A percentile compares a stretch with the other conserved stretches of the same genome.
phyloP scores from a whole-genome alignment of 2,329 filamentous ascomycete genomes.

The Teratosphaeria destructans region DNA sequence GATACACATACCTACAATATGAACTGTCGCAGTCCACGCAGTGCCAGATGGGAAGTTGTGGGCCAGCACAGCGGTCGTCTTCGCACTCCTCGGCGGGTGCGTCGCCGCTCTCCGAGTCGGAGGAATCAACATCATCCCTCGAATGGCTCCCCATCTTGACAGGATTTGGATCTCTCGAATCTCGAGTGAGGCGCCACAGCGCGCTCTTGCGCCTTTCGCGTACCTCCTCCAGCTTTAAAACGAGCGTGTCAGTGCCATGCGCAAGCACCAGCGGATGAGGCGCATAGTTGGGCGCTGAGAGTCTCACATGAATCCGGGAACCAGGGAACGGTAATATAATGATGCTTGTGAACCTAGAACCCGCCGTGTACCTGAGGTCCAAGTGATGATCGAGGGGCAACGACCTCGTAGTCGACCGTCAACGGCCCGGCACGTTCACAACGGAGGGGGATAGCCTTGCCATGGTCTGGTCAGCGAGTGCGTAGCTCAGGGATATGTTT shows the following conservation, averaged over 20 bases:
- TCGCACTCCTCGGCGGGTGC: constrained; percentile 20
- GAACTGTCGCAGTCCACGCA: constrained; percentile 25
- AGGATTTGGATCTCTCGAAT: not conserved
- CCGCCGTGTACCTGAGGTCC: not conserved
- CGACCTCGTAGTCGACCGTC: not conserved
- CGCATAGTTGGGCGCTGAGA: not conserved
- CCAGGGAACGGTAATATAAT: not conserved
- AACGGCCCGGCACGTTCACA: not conserved
- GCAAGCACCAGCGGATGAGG: not conserved
- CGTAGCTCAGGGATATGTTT: not conserved
- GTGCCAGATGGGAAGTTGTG: constrained; percentile 19
- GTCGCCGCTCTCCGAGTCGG: constrained; percentile 4
- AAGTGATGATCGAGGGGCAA: not conserved
- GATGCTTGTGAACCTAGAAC: not conserved
- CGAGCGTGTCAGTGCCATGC: not conserved
- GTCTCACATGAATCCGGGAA: not conserved
- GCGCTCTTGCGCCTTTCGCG: not conserved
- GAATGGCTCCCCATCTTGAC: not conserved
- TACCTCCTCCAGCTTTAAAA: not conserved
- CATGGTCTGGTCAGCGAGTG: not conserved
- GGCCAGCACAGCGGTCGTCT: constrained; percentile 21
- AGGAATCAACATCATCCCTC: constrained; percentile 1
- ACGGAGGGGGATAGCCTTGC: not conserved
- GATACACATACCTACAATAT: constrained; percentile 21
- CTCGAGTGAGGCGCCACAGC: not conserved